These are phyloP conservation scores for Viridothelium virens DNA, from an alignment of 495 filamentous ascomycete genomes.

Conservation along the genomic window DNA sequence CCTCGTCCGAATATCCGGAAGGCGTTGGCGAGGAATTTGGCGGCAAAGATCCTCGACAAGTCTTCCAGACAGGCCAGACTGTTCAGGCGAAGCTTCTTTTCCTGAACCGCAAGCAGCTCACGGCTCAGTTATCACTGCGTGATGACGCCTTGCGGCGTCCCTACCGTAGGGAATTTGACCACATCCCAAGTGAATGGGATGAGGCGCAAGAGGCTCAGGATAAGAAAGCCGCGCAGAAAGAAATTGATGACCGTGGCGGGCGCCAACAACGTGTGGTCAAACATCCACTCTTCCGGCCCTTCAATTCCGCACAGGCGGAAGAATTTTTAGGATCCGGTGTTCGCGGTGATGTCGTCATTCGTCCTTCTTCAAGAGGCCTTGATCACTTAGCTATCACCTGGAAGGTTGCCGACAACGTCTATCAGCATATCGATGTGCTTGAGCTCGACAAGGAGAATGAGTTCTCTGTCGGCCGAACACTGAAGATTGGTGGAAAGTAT, in stretches of 20 bases:
- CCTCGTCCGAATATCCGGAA: slow-evolving; percentile 61
- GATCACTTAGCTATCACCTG: slow-evolving; percentile 95
- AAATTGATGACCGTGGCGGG: slow-evolving; percentile 71
- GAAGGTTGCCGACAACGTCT: slow-evolving; percentile 93
- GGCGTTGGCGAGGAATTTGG: slow-evolving; percentile 45
- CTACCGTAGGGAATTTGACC: slow-evolving; percentile 56
- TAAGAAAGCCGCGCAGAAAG: slow-evolving; percentile 58
- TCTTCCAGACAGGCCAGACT: slow-evolving; percentile 68
- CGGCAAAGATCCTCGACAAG: slow-evolving; percentile 42
- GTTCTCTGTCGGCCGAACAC: slow-evolving; percentile 75
- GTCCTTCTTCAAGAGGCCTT: slow-evolving; percentile 84
- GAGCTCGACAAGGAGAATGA: slow-evolving; percentile 95
- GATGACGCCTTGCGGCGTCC: slow-evolving; percentile 70
- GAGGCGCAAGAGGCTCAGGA: slow-evolving; percentile 68
- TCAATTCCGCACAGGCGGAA: slow-evolving; percentile 87
- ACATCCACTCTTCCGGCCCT: slow-evolving; percentile 87
- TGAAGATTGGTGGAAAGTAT: slow-evolving; percentile 78
- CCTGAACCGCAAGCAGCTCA: slow-evolving; percentile 73
- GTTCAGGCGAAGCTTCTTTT: slow-evolving; percentile 79
- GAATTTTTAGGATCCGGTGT: slow-evolving; percentile 81
- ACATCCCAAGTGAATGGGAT: slow-evolving; percentile 77
- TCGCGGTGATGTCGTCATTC: slow-evolving; percentile 85
- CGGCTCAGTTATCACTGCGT: slow-evolving; percentile 71
- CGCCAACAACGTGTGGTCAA: slow-evolving; percentile 91
- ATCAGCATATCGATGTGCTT: slow-evolving; percentile 94